Evolutionary conservation across 139 green algal species (phyloP), one percentile per base, ranked within the genome.

Genomic region (Chlamydomonas sp.): DNA sequence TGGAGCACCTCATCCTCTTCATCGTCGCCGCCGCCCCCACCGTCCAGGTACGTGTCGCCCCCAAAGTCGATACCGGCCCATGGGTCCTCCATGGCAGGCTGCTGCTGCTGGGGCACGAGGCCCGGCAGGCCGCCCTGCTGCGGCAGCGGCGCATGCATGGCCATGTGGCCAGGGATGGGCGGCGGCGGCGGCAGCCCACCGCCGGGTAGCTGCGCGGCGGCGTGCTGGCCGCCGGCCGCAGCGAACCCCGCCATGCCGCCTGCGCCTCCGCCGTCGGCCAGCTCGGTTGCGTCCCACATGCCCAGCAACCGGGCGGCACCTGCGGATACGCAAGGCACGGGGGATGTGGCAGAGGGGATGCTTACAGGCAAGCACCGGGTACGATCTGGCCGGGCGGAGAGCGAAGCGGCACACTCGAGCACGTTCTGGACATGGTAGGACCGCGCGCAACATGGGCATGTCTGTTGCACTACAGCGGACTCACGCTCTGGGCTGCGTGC

Each of bases 21-120:
- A 61, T 77, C 67, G 4, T 17, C 67, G 14, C 76, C 80, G 57
- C 80, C 80, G 57, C 80, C 80, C 17, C 80, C 80, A 15, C 80
- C 80, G 57, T 85, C 80, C 0, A 85, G 59, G 68, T 85, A 85
- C 9, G 78, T 59, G 58, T 85, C 80, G 17, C 66, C 79, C 58
- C 63, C 66, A 12, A 78, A 60, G 80, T 76, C 80, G 3, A 83
- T 49, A 16, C 61, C 71, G 61, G 7, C 78, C 61, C 71, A 76
- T 76, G 71, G 71, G 71, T 76, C 71, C 71, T n/a, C 61, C 63
- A 83, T 83, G 16, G 12, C 17, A 49, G 31, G 31, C 31, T 49
- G 31, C 31, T 49, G 31, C 31, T 49, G 31, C 31, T 49, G 31
- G 31, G 31, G 31, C 31, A 49, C 31, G 31, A 49, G 31, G 31